Conservation (phyloP, 805 yeast species). For the Candida sphagnicola region DNA sequence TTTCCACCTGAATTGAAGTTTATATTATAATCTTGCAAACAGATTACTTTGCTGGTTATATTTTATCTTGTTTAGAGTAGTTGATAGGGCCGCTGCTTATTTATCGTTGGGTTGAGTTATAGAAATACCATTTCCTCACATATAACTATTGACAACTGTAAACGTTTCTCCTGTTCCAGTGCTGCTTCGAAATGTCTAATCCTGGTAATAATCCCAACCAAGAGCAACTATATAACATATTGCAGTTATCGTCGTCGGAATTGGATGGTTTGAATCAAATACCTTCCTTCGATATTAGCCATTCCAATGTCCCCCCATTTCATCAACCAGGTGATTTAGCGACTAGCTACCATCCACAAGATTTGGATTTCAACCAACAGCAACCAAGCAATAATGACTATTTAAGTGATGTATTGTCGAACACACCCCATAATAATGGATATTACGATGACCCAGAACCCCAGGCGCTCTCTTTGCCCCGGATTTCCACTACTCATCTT, state of each 20-base stretch:
- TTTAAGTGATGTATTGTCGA: background rate
- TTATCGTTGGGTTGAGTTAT: no score
- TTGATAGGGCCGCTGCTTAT: no score
- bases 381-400: background rate
- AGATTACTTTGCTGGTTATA: no score
- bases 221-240: background rate
- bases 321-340: background rate
- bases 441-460: background rate
- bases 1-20: no score
- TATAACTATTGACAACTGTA: no score
- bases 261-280: background rate
- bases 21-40: no score
- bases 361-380: background rate
- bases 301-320: background rate
- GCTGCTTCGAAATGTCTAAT: background rate
- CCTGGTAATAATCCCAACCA: background rate
- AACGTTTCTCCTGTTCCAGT: no score
- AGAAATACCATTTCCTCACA: no score
- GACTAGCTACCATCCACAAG: background rate
- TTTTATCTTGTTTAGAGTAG: no score
- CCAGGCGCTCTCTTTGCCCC: background rate
- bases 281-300: constrained; percentile 1
- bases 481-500: background rate
- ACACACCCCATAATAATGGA: background rate
- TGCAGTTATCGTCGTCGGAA: background rate